Conservation (phyloP, 805 yeast species). For the Isabelozyma rhagii region DNA sequence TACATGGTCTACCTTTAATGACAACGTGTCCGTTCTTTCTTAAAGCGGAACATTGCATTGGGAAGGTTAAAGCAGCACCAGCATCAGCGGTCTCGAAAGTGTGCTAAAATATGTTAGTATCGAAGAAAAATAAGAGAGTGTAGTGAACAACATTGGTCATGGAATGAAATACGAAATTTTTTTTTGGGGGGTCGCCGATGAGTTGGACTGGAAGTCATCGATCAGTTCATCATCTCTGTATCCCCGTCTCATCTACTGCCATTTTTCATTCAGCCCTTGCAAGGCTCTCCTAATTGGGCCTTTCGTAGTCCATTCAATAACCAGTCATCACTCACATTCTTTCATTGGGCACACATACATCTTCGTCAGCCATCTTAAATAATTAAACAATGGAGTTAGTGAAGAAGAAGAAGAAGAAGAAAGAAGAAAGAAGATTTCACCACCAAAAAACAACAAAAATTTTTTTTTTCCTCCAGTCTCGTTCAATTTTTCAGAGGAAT, state of each 20-base stretch:
- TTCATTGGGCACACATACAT: conserved; percentile 24
- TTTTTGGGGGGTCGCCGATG: not conserved
- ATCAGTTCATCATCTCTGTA: not conserved
- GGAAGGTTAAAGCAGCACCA: conserved; percentile 97
- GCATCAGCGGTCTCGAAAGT: conserved; percentile 97
- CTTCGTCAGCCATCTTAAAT: conserved; percentile 39
- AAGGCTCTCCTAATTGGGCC: not conserved
- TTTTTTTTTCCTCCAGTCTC: not conserved
- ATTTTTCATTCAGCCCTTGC: not conserved
- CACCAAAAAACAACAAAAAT: not conserved
- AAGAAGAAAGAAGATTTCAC: not conserved
- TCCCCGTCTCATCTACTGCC: not conserved
- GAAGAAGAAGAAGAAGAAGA: conserved; percentile 11
- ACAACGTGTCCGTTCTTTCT: conserved; percentile 99
- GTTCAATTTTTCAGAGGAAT: conserved; percentile 5
- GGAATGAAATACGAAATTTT: too few relatives aligned
- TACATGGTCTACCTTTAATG: conserved; percentile 99
- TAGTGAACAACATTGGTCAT: too few relatives aligned
- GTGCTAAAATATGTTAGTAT: conserved; percentile 53
- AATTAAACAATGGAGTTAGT: conserved; percentile 9
- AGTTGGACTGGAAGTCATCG: not conserved
- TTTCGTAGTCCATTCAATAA: not conserved
- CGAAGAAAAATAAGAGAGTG: too few relatives aligned
- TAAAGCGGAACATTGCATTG: conserved; percentile 99
- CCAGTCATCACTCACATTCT: not conserved